Conservation (phyloP, 495 filamentous ascomycete genomes). For the Mycothermus thermophilus region DNA sequence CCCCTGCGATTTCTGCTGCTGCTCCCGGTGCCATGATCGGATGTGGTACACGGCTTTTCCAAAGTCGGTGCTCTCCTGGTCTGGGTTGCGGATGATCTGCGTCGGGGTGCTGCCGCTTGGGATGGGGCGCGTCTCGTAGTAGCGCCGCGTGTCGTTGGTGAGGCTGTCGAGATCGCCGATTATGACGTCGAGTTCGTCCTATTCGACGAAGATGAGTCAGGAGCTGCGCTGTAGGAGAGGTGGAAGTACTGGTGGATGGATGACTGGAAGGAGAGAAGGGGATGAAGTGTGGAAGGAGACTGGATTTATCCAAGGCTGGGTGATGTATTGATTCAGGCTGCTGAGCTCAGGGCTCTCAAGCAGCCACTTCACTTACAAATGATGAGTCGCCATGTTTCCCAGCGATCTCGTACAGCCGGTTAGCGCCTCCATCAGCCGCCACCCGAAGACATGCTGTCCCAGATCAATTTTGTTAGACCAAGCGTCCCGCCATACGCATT, state of each 20-base stretch:
- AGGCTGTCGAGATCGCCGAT: conserved; percentile 88
- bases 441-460: conserved; percentile 42
- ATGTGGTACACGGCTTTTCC: conserved; percentile 43
- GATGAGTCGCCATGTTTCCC: conserved; percentile 6
- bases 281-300: not conserved
- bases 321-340: too few species aligned
- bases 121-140: conserved; percentile 37
- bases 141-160: conserved; percentile 35
- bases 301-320: too few species aligned
- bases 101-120: conserved; percentile 21
- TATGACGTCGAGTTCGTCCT: conserved; percentile 52
- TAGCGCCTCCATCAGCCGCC: conserved; percentile 87
- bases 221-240: too few species aligned
- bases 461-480: conserved; percentile 10
- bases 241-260: too few species aligned
- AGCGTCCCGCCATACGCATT: too few species aligned
- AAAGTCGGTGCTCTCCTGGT: conserved; percentile 76
- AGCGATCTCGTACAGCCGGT: conserved; percentile 53
- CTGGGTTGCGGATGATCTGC: conserved; percentile 47
- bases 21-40: conserved; percentile 6
- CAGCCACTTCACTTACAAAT: conserved; percentile 17
- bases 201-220: too few species aligned
- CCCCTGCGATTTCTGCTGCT: not conserved
- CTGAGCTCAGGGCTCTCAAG: too few species aligned
- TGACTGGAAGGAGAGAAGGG: not conserved